phyloP scores from a whole-genome alignment of 202 grass and related monocot genomes.

The Elaeis oleifera region DNA sequence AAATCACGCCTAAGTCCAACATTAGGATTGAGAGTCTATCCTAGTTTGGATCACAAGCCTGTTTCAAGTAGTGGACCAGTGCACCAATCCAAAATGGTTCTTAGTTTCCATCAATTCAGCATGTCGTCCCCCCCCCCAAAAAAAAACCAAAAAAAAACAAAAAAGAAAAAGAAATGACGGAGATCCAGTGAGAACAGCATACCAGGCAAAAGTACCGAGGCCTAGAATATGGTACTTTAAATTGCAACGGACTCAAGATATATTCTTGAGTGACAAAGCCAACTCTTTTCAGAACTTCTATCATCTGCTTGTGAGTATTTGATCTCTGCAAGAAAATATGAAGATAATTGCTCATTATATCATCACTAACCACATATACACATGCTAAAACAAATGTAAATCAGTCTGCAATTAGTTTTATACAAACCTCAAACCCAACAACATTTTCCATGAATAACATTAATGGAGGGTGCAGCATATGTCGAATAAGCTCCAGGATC shows the following conservation, averaged over 20 bases:
- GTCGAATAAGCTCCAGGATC: constrained; percentile 67
- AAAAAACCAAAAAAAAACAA: no score
- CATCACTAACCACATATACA: no score
- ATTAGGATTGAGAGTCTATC: no score
- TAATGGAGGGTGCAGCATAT: constrained; percentile 66
- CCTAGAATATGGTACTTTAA: constrained; percentile 92
- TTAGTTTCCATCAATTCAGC: no score
- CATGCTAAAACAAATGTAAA: no score
- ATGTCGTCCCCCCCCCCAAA: no score
- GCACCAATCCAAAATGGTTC: no score
- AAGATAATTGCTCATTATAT: no score
- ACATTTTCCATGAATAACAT: constrained; percentile 94
- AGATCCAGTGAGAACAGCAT: neutral
- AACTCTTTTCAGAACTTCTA: constrained; percentile 61
- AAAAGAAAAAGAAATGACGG: no score
- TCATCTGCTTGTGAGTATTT: constrained; percentile 71
- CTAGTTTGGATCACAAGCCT: no score
- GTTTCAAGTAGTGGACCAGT: no score
- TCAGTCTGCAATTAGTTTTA: constrained; percentile 7
- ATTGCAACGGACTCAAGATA: constrained; percentile 88
- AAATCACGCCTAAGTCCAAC: no score
- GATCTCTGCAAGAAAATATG: constrained; percentile 47
- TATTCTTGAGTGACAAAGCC: constrained; percentile 82
- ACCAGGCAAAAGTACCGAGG: constrained; percentile 96
- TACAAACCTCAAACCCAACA: constrained; percentile 87